Evolutionary conservation across 805 yeast genomes (phyloP).

Genomic region (Pichia nakasei): DNA sequence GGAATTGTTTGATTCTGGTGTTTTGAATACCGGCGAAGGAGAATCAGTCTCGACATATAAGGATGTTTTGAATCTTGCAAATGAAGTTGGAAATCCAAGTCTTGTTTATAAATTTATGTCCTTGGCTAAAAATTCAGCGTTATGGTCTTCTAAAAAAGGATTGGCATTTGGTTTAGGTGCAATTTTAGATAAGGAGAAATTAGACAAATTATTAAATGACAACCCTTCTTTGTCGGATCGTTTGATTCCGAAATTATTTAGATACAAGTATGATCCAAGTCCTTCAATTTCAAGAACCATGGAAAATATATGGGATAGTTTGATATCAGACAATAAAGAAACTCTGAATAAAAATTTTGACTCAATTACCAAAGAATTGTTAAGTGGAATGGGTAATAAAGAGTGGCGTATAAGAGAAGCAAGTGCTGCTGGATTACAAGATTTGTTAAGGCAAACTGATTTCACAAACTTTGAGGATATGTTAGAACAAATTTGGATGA

Average conservation of each 20-base stretch:
- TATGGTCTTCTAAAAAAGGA: slow-evolving; percentile 92
- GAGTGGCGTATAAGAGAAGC: slow-evolving; percentile 97
- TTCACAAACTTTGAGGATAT: slow-evolving; percentile 40
- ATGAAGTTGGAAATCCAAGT: slow-evolving; percentile 93
- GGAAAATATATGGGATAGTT: slow-evolving; percentile 79
- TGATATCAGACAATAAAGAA: slow-evolving; percentile 47
- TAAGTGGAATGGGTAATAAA: slow-evolving; percentile 60
- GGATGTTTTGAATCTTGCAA: slow-evolving; percentile 79
- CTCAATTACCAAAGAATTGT: slow-evolving; percentile 53
- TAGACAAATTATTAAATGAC: slow-evolving; percentile 50
- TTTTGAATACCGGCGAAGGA: slow-evolving; percentile 70
- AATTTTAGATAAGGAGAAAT: slow-evolving; percentile 67
- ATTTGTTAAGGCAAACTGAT: slow-evolving; percentile 56
- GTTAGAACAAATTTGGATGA: slow-evolving; percentile 69
- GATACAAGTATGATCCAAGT: slow-evolving; percentile 83
- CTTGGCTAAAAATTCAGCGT: slow-evolving; percentile 72
- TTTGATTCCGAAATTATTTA: slow-evolving; percentile 71
- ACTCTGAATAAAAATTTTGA: slow-evolving; percentile 47
- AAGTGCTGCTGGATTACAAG: slow-evolving; percentile 60
- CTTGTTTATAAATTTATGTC: slow-evolving; percentile 93
- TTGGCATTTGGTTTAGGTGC: slow-evolving; percentile 90
- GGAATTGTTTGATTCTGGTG: slow-evolving; percentile 75
- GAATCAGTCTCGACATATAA: slow-evolving; percentile 86
- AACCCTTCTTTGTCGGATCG: slow-evolving; percentile 47
- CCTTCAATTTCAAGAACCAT: slow-evolving; percentile 67